Conservation (phyloP, 208 protist genomes). For the Spongospora subterranea region DNA sequence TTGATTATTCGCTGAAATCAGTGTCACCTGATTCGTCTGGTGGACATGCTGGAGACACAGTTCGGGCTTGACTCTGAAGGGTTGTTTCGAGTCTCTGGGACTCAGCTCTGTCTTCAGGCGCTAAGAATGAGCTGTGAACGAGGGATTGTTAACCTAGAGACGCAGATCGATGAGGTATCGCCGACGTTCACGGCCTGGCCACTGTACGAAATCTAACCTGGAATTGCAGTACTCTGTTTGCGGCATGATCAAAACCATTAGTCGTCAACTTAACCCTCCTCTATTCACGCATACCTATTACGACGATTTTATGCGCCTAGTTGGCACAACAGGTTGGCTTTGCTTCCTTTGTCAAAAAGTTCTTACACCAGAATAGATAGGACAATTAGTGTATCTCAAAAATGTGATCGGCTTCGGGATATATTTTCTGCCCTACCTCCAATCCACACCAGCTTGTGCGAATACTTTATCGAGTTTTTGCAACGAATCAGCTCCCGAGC, state of each 20-base stretch:
- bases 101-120: neutral
- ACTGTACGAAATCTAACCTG: neutral
- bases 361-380: neutral
- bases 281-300: neutral
- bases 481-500: neutral
- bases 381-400: neutral
- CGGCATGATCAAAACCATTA: conserved; percentile 27
- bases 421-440: neutral
- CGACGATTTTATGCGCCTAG: conserved; percentile 12
- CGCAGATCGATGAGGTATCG: conserved; percentile 1
- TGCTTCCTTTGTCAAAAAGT: neutral
- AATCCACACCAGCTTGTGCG: neutral
- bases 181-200: neutral
- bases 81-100: neutral
- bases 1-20: neutral
- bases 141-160: neutral
- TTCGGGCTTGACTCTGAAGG: conserved; percentile 30
- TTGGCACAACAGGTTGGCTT: neutral
- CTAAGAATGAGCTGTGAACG: neutral
- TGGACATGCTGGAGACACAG: neutral
- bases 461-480: neutral
- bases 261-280: neutral
- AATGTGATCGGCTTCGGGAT: neutral
- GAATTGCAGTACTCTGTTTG: neutral
- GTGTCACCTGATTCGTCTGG: neutral